Evolutionary conservation across 228 moss, liverwort and hornwort genomes (phyloP).

Genomic region (Sphagnum magellanicum): DNA sequence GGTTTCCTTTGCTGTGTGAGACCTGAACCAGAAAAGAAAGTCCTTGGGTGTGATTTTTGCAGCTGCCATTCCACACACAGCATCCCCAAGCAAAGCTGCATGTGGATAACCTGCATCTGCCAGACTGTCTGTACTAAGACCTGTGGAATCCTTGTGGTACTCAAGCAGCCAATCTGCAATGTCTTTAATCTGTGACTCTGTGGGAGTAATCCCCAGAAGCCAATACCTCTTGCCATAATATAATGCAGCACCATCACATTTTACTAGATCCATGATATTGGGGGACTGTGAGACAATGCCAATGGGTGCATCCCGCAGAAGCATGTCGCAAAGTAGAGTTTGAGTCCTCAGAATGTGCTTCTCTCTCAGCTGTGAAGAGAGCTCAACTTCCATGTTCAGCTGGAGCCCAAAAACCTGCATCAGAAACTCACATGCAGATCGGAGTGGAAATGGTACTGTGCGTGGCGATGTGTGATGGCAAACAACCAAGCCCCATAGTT

Average conservation of each 20-base stretch:
- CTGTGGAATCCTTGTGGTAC: conserved; percentile 76
- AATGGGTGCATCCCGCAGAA: conserved; percentile 87
- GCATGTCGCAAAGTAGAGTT: conserved; percentile 88
- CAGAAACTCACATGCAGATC: conserved; percentile 89
- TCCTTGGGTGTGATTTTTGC: conserved; percentile 71
- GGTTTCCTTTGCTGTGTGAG: conserved; percentile 88
- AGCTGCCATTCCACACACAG: conserved; percentile 94
- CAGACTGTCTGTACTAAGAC: conserved; percentile 80
- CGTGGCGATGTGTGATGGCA: conserved; percentile 83
- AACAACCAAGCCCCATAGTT: conserved; percentile 88
- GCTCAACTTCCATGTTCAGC: conserved; percentile 93
- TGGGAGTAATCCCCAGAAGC: conserved; percentile 69
- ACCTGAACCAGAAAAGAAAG: conserved; percentile 95
- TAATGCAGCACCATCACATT: conserved; percentile 87
- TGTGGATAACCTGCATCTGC: conserved; percentile 85
- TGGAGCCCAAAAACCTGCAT: conserved; percentile 98
- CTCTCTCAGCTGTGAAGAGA: conserved; percentile 65
- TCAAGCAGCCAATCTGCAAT: conserved; percentile 87
- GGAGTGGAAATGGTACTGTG: conserved; percentile 71
- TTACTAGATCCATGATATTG: conserved; percentile 91
- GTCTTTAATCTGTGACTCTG: conserved; percentile 65
- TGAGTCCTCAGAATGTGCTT: conserved; percentile 88
- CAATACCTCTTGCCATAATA: conserved; percentile 65
- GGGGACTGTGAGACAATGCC: conserved; percentile 93
- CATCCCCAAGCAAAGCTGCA: conserved; percentile 62